Conservation (phyloP, 2,329 filamentous ascomycete genomes). For the Pseudonectria buxi region DNA sequence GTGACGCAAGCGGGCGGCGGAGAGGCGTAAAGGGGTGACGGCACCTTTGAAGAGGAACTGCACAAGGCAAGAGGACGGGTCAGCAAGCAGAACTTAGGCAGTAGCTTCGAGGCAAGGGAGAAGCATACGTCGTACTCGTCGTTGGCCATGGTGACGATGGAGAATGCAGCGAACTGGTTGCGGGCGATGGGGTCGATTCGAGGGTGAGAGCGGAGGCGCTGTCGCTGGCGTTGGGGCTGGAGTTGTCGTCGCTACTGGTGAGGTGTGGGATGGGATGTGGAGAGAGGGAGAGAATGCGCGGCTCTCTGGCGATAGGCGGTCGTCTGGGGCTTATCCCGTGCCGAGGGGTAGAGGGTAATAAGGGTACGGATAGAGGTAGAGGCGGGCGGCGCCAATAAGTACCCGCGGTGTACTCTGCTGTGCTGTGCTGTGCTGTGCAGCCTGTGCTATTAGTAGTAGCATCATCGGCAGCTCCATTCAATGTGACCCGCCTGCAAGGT, state of each 20-base stretch:
- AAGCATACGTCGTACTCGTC: constrained; percentile 97
- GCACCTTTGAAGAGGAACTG: constrained; percentile 99
- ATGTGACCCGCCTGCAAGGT: no score
- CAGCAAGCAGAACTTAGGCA: constrained; percentile 23
- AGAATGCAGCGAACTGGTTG: constrained; percentile 11
- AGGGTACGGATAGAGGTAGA: no score
- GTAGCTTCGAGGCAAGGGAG: constrained; percentile 10
- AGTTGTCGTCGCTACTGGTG: constrained; percentile 21
- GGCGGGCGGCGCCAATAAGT: no score
- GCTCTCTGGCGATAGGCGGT: constrained; percentile 25
- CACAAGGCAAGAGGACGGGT: constrained; percentile 25
- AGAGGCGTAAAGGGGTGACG: constrained; percentile 21
- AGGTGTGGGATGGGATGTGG: constrained; percentile 20
- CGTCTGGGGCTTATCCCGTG: constrained; percentile 20
- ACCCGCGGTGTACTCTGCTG: no score
- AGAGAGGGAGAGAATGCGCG: constrained; percentile 28
- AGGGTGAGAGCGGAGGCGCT: constrained; percentile 12
- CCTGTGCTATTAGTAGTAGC: no score
- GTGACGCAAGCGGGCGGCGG: constrained; percentile 7
- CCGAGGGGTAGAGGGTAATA: constrained; percentile 26
- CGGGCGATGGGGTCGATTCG: constrained; percentile 11
- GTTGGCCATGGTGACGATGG: constrained; percentile 76
- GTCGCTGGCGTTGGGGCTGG: constrained; percentile 18
- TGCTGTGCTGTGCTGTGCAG: no score
- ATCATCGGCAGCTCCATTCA: no score